These are phyloP conservation scores for Acer saccharum DNA, from an alignment of 345 rosid genomes.

Conservation along the genomic window DNA sequence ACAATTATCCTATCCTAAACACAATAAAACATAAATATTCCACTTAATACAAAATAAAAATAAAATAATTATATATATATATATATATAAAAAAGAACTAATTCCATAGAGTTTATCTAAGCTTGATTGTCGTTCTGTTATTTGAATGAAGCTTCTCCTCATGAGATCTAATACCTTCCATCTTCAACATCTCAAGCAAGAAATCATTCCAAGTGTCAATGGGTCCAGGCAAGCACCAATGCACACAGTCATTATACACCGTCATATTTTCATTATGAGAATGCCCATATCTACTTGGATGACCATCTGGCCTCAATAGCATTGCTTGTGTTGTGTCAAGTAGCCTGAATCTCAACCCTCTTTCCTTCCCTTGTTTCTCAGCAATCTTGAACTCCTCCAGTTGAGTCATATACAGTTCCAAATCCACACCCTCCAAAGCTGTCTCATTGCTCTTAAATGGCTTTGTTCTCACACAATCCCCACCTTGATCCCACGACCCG, in stretches of 20 bases:
- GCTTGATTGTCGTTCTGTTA: not conserved
- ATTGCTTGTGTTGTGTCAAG: conserved; percentile 62
- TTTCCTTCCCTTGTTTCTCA: conserved; percentile 50
- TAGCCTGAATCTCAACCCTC: conserved; percentile 55
- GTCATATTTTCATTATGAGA: conserved; percentile 62
- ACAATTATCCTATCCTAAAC: too few relatives aligned
- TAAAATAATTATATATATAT: too few relatives aligned
- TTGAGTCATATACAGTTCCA: conserved; percentile 66
- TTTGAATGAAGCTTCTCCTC: not conserved
- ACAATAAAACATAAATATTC: not conserved
- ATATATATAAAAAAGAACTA: not conserved
- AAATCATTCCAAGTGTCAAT: conserved; percentile 47
- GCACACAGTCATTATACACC: conserved; percentile 59
- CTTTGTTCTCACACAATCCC: conserved; percentile 58
- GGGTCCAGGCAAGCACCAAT: conserved; percentile 58
- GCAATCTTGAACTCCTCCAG: conserved; percentile 73
- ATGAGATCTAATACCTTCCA: conserved; percentile 17
- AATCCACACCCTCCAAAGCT: conserved; percentile 40
- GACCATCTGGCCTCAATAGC: conserved; percentile 77
- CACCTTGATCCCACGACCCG: conserved; percentile 86
- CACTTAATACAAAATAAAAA: not conserved
- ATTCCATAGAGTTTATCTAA: not conserved
- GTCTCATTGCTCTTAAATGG: conserved; percentile 64
- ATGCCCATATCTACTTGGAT: conserved; percentile 73
- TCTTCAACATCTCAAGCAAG: conserved; percentile 34